Evolutionary conservation across 805 yeast species (phyloP).

Genomic region (Lipomyces anomalus): DNA sequence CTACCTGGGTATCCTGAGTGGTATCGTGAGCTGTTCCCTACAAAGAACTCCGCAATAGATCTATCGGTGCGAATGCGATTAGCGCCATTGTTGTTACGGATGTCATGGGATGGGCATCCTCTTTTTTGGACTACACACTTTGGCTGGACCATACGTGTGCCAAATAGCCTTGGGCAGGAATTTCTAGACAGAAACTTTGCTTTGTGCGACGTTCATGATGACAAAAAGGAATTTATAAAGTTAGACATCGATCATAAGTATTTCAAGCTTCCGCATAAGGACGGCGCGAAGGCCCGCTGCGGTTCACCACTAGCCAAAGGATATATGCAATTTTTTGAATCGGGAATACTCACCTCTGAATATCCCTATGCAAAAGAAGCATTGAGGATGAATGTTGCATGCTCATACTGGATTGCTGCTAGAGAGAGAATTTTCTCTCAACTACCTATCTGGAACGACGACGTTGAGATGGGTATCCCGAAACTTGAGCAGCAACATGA

Average conservation of each 20-base stretch:
- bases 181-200: slow-evolving; percentile 37
- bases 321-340: slow-evolving; percentile 65
- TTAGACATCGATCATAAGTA: slow-evolving; percentile 33
- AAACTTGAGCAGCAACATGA: slow-evolving; percentile 2
- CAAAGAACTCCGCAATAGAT: slow-evolving; percentile 42
- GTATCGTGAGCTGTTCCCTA: slow-evolving; percentile 60
- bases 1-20: slow-evolving; percentile 91
- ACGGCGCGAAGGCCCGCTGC: slow-evolving; percentile 69
- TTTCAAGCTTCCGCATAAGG: slow-evolving; percentile 83
- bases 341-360: slow-evolving; percentile 64
- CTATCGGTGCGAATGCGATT: slow-evolving; percentile 68
- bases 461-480: slow-evolving; percentile 22
- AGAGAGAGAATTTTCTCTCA: slow-evolving; percentile 79
- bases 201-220: slow-evolving; percentile 22
- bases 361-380: slow-evolving; percentile 72
- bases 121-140: slow-evolving; percentile 67
- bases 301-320: slow-evolving; percentile 73
- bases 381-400: slow-evolving; percentile 64
- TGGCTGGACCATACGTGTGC: slow-evolving; percentile 88
- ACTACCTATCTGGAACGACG: slow-evolving; percentile 61
- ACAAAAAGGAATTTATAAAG: slow-evolving; percentile 23
- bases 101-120: slow-evolving; percentile 83
- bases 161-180: slow-evolving; percentile 28
- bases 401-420: slow-evolving; percentile 90
- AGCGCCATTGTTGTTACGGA: slow-evolving; percentile 66